Conservation (phyloP, 1,284 basidiomycete species). For the Heterobasidion annosum region DNA sequence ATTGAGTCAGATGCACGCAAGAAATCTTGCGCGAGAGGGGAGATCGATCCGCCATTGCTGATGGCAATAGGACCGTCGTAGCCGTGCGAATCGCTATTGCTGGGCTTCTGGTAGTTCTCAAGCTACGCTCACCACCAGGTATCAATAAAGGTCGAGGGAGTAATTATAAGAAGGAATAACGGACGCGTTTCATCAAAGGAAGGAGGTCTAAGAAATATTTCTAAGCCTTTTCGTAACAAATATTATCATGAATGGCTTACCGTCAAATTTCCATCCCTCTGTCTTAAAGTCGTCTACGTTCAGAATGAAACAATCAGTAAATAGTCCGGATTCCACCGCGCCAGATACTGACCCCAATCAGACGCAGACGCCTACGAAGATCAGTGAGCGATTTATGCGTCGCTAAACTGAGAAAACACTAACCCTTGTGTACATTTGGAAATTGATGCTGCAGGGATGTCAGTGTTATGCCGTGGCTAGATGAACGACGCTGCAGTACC, state of each 20-base stretch:
- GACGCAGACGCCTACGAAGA: conserved; percentile 49
- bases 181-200: conserved; percentile 59
- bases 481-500: conserved; percentile 4
- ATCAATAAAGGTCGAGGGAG: background rate
- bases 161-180: background rate
- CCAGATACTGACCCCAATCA: conserved; percentile 47
- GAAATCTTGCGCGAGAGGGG: conserved; percentile 60
- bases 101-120: conserved; percentile 70
- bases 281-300: conserved; percentile 61
- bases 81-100: conserved; percentile 48
- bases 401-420: conserved; percentile 1
- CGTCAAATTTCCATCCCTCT: conserved; percentile 57
- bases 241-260: conserved; percentile 18
- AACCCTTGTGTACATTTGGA: conserved; percentile 34
- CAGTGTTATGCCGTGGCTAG: too few relatives aligned
- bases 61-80: conserved; percentile 67
- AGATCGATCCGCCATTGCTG: conserved; percentile 56
- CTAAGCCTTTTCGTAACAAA: background rate
- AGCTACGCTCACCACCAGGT: conserved; percentile 23
- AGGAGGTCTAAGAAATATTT: conserved; percentile 37
- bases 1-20: conserved; percentile 52
- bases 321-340: background rate
- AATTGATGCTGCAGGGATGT: conserved; percentile 44
- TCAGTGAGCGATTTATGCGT: too few relatives aligned
- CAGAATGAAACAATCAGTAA: background rate